Evolutionary conservation across 108 stramenopile genomes (phyloP).

Genomic region (Fistulifera solaris): DNA sequence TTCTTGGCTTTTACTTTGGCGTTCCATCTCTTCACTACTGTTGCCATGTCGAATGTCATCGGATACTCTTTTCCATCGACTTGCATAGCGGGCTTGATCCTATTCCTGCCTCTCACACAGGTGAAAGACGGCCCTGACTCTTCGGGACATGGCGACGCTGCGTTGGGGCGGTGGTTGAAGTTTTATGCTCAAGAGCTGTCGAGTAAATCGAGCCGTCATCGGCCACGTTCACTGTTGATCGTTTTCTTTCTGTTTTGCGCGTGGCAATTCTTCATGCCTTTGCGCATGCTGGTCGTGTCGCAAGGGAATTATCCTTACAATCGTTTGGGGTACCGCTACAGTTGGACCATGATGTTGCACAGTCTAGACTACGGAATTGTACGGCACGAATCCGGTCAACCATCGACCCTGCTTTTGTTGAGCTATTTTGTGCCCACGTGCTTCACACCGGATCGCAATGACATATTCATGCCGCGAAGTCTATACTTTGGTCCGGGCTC

Average conservation of each 20-base stretch:
- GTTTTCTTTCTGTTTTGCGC: not conserved
- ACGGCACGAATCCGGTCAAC: not conserved
- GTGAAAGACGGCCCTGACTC: not conserved
- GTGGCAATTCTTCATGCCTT: conserved; percentile 1
- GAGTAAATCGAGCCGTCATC: not conserved
- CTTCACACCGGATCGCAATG: not conserved
- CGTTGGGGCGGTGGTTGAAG: not conserved
- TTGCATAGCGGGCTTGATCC: not conserved
- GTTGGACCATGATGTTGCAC: conserved; percentile 4
- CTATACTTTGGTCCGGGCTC: not conserved
- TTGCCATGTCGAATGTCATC: not conserved
- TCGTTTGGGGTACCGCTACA: not conserved
- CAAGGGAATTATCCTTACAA: not conserved
- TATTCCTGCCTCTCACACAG: not conserved
- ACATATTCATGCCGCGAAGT: not conserved
- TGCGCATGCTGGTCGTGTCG: not conserved
- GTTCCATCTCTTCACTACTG: not conserved
- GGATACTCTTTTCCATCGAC: not conserved
- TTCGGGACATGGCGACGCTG: not conserved
- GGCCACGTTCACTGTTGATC: not conserved
- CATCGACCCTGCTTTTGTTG: not conserved
- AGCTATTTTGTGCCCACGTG: not conserved
- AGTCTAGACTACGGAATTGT: not conserved
- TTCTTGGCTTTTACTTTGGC: not conserved
- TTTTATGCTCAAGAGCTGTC: not conserved